These are phyloP conservation scores for Vanilla planifolia DNA, from an alignment of 106 monocot species.

Conservation along the genomic window DNA sequence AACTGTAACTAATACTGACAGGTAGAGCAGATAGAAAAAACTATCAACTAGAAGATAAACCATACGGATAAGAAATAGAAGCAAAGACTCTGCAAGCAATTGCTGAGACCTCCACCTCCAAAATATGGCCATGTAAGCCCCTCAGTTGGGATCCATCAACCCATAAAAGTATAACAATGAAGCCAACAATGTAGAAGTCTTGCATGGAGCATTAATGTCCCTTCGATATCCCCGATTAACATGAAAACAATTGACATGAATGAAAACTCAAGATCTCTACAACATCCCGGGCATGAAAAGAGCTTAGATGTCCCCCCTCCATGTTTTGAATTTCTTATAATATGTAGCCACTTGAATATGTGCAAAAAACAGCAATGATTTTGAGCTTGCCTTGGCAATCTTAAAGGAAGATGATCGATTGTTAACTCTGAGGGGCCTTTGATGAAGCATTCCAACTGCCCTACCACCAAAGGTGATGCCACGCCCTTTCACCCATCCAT, in stretches of 20 bases:
- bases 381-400: conserved; percentile 95
- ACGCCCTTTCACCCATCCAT: background rate
- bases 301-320: background rate
- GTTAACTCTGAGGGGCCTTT: conserved; percentile 66
- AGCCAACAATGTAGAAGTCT: no score
- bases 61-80: no score
- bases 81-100: no score
- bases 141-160: background rate
- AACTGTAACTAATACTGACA: no score
- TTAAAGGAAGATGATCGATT: conserved; percentile 52
- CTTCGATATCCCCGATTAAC: background rate
- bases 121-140: no score
- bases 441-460: conserved; percentile 41
- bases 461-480: conserved; percentile 43
- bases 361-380: conserved; percentile 48
- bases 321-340: conserved; percentile 6
- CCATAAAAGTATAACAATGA: no score
- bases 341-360: conserved; percentile 11
- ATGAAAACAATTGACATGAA: conserved; percentile 3
- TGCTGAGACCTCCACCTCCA: no score
- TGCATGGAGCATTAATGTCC: background rate
- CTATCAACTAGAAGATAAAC: no score
- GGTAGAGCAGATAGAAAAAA: no score
- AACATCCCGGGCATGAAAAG: background rate
- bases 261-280: conserved; percentile 1